Evolutionary conservation across 192 early-diverging fungal genomes (phyloP), one percentile per base, ranked within the genome.

Genomic region (Paraglomus occultum): DNA sequence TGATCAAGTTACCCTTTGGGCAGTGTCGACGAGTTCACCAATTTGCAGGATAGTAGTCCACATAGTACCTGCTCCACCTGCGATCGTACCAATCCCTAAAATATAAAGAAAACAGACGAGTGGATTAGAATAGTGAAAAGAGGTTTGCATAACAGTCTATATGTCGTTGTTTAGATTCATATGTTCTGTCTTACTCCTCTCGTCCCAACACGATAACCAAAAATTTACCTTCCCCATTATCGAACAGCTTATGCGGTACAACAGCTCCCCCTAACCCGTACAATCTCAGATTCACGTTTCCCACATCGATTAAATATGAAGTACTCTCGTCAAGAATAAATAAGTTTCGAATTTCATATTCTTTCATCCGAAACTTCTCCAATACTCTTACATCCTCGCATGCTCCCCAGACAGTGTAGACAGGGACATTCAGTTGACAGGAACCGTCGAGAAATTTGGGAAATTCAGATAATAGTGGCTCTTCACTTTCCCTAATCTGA

Each of bases 41-140:
- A 87, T 84, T 67, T 87, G 85, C 22, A 87, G 61, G 14, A 82
- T 77, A 8, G 85, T 87, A 11, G 85, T 87, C 85, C 85, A 87
- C 85, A 87, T 87, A 23, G 80, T 84, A 18, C 85, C 85, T 22
- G 76, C 69, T 22, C 85, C 85, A 18, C 85, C 85, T 47, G 85
- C 85, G 69, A 87, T 87, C 3, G 85, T 87, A 11, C 76, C 72
- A 2, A 66, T 72, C 18, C 84, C 83, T 85, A 57, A 11, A 17
- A 49, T 51, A 11, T 23, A n/a, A n/a, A n/a, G n/a, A n/a, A n/a
- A n/a, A n/a, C n/a, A 31, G 51, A 51, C 3, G 15, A 51, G 18
- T 17, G 15, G 3, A 51, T 17, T 15, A 17, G 51, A 17, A 18
- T 3, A 18, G 18, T 15, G 15, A 51, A 17, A 18, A 51, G 15